Base-by-base conservation (phyloP, 768 basidiomycete species). In the Trametes sanguinea region DNA sequence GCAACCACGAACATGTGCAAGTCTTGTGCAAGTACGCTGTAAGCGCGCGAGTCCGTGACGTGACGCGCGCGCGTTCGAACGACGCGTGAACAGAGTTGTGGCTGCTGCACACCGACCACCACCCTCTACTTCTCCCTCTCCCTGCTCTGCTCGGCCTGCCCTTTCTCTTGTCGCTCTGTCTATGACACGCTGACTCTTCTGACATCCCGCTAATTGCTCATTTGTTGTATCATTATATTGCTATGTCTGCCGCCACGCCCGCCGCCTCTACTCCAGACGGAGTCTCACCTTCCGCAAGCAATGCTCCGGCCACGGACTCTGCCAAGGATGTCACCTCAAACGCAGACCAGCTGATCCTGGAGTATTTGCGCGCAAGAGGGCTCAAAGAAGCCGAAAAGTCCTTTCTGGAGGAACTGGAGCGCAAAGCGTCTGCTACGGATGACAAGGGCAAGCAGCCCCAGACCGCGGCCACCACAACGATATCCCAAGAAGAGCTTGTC, bases 211-310 rank as follows among this genome's bases (percentile, higher is more conserved):
- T 32, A 45, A 46, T 42, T 17, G 54, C 29, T 16, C 40, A 44
- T 43, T 40, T 63, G 42, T 63, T 59, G 63, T 60, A 60, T 32
- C 22, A 64, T 57, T 4, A 61, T 56, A 46, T 22, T 13, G 27
- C n/a, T 45, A 83, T 83, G 81, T 82, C 81, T 56, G 78, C 73
- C 17, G 75, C 77, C 54, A 83, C 81, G 16, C 83, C 85, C 48
- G 79, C 83, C 44, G 79, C 80, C 27, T 75, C 82, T 44, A 82
- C 85, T 50, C 81, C 83, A n/a, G 75, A 76, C 16, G 78, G 67
- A 67, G 70, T 65, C 0, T 73, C 75, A 13, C 71, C 74, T 14
- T 60, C 76, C 16, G 73, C 78, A 48, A 76, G 80, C 27, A 47
- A 71, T 58, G 45, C 74, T 30, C 64, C 80, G 5, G 69, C 76